phyloP scores from a whole-genome alignment of 225 moss, liverwort and hornwort genomes.

The Climacium dendroides region DNA sequence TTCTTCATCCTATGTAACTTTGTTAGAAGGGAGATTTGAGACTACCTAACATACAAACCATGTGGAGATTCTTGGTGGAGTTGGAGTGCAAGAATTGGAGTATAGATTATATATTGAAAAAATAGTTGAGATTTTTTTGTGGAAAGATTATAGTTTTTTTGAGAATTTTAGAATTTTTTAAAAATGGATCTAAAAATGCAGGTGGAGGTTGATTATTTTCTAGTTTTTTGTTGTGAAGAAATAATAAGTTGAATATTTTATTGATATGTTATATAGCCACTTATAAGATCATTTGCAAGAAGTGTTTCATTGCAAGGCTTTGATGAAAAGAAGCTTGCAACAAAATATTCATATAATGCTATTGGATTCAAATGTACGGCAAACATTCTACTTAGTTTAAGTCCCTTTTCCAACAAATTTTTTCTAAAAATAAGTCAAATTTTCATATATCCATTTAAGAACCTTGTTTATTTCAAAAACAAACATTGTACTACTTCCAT shows the following conservation, averaged over 20 bases:
- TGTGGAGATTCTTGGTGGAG: neutral
- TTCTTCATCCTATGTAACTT: neutral
- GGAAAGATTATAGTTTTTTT: too few species aligned
- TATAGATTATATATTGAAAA: too few species aligned
- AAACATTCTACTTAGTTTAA: neutral
- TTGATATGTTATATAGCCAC: neutral
- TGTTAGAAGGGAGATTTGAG: accelerated
- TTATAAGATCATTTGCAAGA: neutral
- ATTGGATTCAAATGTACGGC: neutral
- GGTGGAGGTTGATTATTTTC: too few species aligned
- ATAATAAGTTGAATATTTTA: neutral
- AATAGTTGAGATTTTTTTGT: too few species aligned
- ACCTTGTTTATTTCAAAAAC: neutral
- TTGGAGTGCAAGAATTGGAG: accelerated
- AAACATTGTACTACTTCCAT: neutral
- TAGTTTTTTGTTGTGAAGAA: neutral
- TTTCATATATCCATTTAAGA: neutral
- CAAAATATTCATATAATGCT: neutral
- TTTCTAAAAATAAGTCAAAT: too few species aligned
- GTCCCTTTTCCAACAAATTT: neutral
- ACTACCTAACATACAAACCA: neutral
- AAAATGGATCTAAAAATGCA: neutral
- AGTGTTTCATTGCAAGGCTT: accelerated
- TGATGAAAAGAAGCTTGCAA: neutral
- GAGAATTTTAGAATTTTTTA: neutral